Evolutionary conservation across 2,329 filamentous ascomycete genomes (phyloP).

Genomic region (Plenodomus tracheiphilus): DNA sequence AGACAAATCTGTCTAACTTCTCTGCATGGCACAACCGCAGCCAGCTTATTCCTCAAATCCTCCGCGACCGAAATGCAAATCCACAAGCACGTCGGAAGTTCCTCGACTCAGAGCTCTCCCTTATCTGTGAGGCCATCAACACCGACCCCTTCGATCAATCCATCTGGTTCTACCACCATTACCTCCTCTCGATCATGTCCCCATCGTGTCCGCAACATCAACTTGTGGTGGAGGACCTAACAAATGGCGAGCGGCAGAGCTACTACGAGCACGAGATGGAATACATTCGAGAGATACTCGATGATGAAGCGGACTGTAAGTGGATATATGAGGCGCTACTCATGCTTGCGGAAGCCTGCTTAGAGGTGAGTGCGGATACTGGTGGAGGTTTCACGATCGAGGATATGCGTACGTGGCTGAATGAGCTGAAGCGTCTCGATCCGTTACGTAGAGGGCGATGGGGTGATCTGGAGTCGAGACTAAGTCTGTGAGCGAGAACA

Average conservation of each 20-base stretch:
- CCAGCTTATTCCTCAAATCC: slow-evolving; percentile 75
- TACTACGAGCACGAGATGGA: slow-evolving; percentile 74
- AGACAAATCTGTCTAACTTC: slow-evolving; percentile 86
- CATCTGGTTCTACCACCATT: slow-evolving; percentile 96
- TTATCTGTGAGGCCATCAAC: slow-evolving; percentile 78
- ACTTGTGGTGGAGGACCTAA: slow-evolving; percentile 68
- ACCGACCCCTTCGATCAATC: slow-evolving; percentile 94
- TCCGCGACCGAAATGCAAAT: slow-evolving; percentile 70
- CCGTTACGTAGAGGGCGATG: slow-evolving; percentile 75
- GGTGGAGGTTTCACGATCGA: slow-evolving; percentile 46
- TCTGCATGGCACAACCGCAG: slow-evolving; percentile 94
- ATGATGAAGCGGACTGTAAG: slow-evolving; percentile 73
- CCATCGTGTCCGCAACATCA: slow-evolving; percentile 56
- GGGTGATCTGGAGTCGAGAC: slow-evolving; percentile 65
- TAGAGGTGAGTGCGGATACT: slow-evolving; percentile 53
- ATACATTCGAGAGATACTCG: slow-evolving; percentile 70
- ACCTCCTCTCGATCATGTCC: slow-evolving; percentile 68
- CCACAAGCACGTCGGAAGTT: slow-evolving; percentile 66
- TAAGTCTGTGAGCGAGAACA: slow-evolving; percentile 41
- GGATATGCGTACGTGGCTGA: slow-evolving; percentile 59
- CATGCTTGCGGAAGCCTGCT: slow-evolving; percentile 68
- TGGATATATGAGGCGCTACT: slow-evolving; percentile 89
- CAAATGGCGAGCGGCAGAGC: slow-evolving; percentile 61
- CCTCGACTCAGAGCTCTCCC: slow-evolving; percentile 74
- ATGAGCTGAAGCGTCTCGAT: slow-evolving; percentile 69